Conservation (phyloP, 441 rosid genomes). For the Theobroma grandiflorum region DNA sequence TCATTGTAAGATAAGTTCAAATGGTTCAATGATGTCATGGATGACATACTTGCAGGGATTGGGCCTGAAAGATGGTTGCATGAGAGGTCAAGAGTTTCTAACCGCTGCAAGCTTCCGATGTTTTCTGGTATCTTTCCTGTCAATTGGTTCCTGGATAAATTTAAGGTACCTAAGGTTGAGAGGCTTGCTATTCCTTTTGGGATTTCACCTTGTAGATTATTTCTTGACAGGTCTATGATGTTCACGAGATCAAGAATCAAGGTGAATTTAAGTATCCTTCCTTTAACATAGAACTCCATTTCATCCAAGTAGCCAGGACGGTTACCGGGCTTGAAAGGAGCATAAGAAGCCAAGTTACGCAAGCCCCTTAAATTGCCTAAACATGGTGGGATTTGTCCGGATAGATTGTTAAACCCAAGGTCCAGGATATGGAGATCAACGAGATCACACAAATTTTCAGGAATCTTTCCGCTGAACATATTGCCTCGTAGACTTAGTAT, state of each 20-base stretch:
- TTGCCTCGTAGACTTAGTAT: too few species aligned
- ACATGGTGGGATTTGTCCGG: neutral
- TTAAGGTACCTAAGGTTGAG: neutral
- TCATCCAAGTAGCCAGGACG: too few species aligned
- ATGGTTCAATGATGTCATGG: neutral
- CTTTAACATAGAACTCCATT: too few species aligned
- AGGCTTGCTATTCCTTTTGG: neutral
- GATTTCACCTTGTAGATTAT: constrained; percentile 10
- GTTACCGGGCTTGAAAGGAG: too few species aligned
- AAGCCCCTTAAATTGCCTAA: neutral
- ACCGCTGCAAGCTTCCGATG: neutral
- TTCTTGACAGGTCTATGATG: neutral
- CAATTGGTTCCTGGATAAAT: neutral
- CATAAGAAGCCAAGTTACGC: neutral
- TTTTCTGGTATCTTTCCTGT: neutral
- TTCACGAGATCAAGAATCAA: too few species aligned
- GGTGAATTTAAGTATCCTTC: too few species aligned
- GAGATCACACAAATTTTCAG: too few species aligned
- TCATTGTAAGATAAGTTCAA: neutral
- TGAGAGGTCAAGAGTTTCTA: constrained; percentile 14
- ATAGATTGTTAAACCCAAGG: neutral
- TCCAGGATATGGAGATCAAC: too few species aligned
- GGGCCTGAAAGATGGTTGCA: neutral
- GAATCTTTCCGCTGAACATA: too few species aligned
- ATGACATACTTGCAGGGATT: neutral